phyloP scores from a whole-genome alignment of 306 rosid genomes.

The Citrullus amarus region DNA sequence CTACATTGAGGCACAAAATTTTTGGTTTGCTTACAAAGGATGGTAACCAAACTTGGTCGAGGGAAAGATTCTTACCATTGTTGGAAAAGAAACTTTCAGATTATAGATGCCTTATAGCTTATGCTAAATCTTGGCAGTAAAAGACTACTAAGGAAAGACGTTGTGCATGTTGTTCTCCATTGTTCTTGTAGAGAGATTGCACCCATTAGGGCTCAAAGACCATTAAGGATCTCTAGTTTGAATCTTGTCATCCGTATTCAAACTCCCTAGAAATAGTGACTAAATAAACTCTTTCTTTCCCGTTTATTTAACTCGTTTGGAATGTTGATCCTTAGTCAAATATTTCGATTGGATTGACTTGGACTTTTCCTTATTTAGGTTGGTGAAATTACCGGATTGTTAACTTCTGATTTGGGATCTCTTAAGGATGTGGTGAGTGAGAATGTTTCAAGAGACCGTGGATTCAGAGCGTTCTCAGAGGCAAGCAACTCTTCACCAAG shows the following conservation, averaged over 20 bases:
- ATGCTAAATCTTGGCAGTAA: background rate
- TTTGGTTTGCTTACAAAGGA: too few species aligned
- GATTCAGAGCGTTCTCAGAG: conserved; percentile 97
- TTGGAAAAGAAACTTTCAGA: background rate
- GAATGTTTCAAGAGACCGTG: conserved; percentile 88
- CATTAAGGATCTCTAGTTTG: background rate
- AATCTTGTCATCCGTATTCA: background rate
- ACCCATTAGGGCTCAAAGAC: background rate
- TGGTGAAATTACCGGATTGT: conserved; percentile 84
- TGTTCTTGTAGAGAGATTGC: background rate
- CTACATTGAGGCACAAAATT: too few species aligned
- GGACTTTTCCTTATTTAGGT: conserved; percentile 38
- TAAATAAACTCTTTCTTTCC: background rate
- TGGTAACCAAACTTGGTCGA: too few species aligned
- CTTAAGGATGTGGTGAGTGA: conserved; percentile 67
- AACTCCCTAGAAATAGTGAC: background rate
- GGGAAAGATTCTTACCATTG: too few species aligned
- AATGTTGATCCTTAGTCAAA: background rate
- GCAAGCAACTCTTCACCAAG: conserved; percentile 95
- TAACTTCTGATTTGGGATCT: conserved; percentile 87
- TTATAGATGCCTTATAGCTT: background rate
- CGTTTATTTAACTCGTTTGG: background rate
- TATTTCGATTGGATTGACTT: conserved; percentile 19
- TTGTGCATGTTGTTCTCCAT: background rate
- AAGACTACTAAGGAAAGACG: background rate